These are phyloP conservation scores for Casuarina cunninghamiana DNA, from an alignment of 306 rosid species.

Conservation along the genomic window DNA sequence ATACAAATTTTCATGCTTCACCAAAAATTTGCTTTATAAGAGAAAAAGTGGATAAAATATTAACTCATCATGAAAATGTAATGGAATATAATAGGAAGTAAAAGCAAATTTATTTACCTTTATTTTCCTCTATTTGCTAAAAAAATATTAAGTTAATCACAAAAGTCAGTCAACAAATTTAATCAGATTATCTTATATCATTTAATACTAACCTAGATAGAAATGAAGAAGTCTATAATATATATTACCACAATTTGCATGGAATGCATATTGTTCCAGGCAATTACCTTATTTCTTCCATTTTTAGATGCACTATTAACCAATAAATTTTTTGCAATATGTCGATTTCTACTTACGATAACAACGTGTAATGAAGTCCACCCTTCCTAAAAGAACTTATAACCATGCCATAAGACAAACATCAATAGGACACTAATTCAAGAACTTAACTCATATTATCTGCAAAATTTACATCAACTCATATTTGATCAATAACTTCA, in stretches of 20 bases:
- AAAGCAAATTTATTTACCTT: background rate
- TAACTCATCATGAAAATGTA: background rate
- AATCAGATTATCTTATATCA: background rate
- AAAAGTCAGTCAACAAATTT: background rate
- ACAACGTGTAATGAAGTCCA: constrained; percentile 96
- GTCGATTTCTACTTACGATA: constrained; percentile 80
- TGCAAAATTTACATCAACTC: constrained; percentile 73
- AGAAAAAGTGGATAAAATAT: background rate
- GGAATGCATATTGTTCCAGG: constrained; percentile 9
- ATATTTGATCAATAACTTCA: constrained; percentile 81
- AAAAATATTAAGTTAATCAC: background rate
- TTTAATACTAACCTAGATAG: background rate
- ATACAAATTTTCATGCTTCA: background rate
- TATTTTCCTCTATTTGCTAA: background rate
- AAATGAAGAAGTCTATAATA: background rate
- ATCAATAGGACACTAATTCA: background rate
- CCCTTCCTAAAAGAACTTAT: constrained; percentile 59
- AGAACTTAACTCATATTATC: constrained; percentile 58
- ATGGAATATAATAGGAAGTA: background rate
- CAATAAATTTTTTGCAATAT: constrained; percentile 74
- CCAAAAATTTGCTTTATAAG: background rate
- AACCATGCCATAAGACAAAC: constrained; percentile 10
- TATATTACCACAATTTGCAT: background rate
- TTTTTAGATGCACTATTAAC: constrained; percentile 76
- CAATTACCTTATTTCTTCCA: constrained; percentile 70